Evolutionary conservation across 2,329 filamentous ascomycete genomes (phyloP).

Genomic region (Neodidymelliopsis sp.): DNA sequence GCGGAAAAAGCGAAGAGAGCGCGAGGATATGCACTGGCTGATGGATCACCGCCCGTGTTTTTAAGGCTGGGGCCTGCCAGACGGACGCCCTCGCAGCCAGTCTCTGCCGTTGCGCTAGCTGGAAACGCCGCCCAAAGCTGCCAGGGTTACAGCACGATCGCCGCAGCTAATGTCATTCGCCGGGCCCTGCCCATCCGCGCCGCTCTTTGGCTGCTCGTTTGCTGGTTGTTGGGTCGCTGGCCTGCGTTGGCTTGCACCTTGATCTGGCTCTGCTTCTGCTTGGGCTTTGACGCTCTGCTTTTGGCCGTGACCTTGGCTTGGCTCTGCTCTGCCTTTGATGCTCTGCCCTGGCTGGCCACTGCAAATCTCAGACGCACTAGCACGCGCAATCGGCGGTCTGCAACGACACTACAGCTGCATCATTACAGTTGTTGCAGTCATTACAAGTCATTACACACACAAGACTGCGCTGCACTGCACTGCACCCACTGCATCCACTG

Average conservation of each 20-base stretch:
- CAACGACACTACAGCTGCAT: not conserved
- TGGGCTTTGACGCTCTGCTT: too few species aligned
- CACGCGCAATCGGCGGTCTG: constrained; percentile 11
- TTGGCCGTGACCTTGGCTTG: too few species aligned
- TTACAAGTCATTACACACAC: too few species aligned
- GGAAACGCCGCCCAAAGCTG: not conserved
- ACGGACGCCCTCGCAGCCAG: not conserved
- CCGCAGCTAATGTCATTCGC: constrained; percentile 1
- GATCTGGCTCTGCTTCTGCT: too few species aligned
- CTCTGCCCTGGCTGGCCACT: too few species aligned
- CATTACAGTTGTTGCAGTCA: too few species aligned
- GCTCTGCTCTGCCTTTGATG: too few species aligned
- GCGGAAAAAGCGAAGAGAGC: constrained; percentile 15
- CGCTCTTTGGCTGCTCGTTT: too few species aligned
- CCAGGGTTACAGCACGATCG: constrained; percentile 5
- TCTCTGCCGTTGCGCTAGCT: constrained; percentile 11
- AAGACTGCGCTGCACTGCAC: too few species aligned
- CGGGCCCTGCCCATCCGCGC: not conserved
- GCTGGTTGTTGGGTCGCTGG: too few species aligned
- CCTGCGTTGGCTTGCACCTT: too few species aligned
- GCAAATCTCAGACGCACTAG: not conserved
- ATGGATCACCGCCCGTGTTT: constrained; percentile 3
- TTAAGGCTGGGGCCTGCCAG: constrained; percentile 6
- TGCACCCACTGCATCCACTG: not conserved
- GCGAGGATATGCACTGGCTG: constrained; percentile 10